These are phyloP conservation scores for Polygonum aviculare DNA, from an alignment of 148 eudicot species.

Conservation along the genomic window DNA sequence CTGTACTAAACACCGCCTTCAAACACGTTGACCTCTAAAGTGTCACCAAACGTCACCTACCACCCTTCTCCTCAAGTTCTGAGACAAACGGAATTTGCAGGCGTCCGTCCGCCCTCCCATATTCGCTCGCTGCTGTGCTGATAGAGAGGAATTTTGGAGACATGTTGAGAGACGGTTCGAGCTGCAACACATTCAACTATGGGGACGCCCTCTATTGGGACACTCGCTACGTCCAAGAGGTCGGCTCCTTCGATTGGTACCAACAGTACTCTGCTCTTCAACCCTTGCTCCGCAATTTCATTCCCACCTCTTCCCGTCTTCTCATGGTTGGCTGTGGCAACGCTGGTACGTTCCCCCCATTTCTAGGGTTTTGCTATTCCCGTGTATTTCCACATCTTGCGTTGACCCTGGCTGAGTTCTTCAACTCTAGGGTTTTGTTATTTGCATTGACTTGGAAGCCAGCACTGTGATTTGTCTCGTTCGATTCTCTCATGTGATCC, in stretches of 20 bases:
- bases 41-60: not conserved
- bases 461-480: not conserved
- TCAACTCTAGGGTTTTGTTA: not conserved
- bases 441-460: not conserved
- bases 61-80: no score
- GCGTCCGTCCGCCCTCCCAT: not conserved
- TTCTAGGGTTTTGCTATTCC: not conserved
- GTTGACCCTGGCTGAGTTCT: no score
- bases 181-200: conserved; percentile 11
- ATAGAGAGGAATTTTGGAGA: conserved; percentile 6
- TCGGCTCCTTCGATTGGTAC: conserved; percentile 7
- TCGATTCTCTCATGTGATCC: no score
- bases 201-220: conserved; percentile 10
- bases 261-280: conserved; percentile 7
- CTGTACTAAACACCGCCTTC: not conserved
- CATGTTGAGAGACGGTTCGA: not conserved
- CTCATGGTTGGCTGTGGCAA: conserved; percentile 14
- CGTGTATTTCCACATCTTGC: no score
- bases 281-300: not conserved
- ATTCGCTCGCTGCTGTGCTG: conserved; percentile 9
- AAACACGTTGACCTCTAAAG: not conserved
- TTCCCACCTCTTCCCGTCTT: conserved; percentile 8
- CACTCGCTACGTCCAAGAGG: not conserved
- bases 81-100: no score
- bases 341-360: not conserved